phyloP scores from a whole-genome alignment of 768 basidiomycete species.

The Calocera viscosa region DNA sequence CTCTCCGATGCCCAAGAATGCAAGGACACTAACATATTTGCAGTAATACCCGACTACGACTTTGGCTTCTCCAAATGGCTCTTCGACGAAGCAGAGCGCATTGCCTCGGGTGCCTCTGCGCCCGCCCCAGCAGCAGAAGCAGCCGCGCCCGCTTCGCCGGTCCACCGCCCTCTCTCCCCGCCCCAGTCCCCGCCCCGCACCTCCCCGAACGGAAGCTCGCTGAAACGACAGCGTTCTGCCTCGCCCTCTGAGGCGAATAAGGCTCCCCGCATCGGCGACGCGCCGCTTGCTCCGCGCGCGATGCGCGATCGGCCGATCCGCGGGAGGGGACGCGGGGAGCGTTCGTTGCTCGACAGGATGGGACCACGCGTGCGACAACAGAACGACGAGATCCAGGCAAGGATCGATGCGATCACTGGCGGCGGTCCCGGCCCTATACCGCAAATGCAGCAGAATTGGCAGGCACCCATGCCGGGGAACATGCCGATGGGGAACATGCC shows the following conservation, averaged over 20 bases:
- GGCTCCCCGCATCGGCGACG: constrained; percentile 49
- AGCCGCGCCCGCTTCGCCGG: constrained; percentile 22
- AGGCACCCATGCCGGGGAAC: constrained; percentile 28
- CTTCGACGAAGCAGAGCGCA: constrained; percentile 53
- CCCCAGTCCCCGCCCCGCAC: constrained; percentile 18
- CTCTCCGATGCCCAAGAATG: too few relatives aligned
- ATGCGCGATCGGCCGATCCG: constrained; percentile 40
- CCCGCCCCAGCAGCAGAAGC: constrained; percentile 25
- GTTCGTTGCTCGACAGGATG: constrained; percentile 74
- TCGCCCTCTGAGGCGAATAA: constrained; percentile 38
- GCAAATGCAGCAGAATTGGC: constrained; percentile 28
- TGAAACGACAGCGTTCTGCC: constrained; percentile 20
- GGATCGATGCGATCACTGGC: constrained; percentile 61
- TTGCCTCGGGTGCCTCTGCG: constrained; percentile 19
- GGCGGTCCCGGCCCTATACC: background rate
- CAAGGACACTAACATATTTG: too few relatives aligned
- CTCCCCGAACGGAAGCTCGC: constrained; percentile 19
- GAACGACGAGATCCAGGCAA: constrained; percentile 61
- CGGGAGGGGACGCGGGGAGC: constrained; percentile 32
- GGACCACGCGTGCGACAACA: constrained; percentile 27
- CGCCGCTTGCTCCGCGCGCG: constrained; percentile 76
- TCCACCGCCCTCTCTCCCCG: constrained; percentile 22
- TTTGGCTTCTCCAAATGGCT: constrained; percentile 79
- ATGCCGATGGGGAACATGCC: background rate
- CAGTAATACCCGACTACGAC: constrained; percentile 39